Base-by-base conservation (phyloP, 495 filamentous ascomycete genomes). In the Hypomontagnella monticulosa region DNA sequence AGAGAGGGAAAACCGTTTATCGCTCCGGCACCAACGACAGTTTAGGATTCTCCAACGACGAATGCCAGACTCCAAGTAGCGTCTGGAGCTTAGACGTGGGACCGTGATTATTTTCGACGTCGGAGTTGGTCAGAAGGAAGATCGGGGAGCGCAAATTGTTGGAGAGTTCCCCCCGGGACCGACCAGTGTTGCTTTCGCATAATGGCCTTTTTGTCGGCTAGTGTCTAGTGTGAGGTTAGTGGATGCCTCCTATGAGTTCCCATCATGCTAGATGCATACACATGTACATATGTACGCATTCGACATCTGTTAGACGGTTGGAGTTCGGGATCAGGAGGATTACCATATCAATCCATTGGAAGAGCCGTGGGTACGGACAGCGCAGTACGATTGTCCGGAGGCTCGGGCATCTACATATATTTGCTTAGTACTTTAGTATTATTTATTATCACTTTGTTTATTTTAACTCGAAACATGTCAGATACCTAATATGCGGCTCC, bases 401-500 rank as follows among this genome's bases (percentile, higher is more conserved):
- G 38, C 20, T 41, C 36, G 36, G 42, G 23, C 20, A 48, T 32
- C 16, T 30, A 33, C 3, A 30, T 12, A 49, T 20, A n/a, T 49
- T 16, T 38, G 43, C 14, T 18, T 27, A 5, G 10, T 34, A 34
- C 50, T 11, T 34, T 43, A 36, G 33, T n/a, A n/a, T n/a, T n/a
- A n/a, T n/a, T n/a, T n/a, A n/a, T n/a, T n/a, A n/a, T n/a, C n/a
- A n/a, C n/a, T n/a, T n/a, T n/a, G n/a, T 40, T 61, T 27, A 12
- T 10, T 48, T 54, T 51, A 54, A 50, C 38, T 32, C 41, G 49
- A 54, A 61, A 54, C 57, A 38, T 11, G 36, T 49, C 16, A 43
- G 37, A 60, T 40, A 9, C 43, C 42, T 30, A 46, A 37, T 23
- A 6, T 3, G 23, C 20, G 32, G 52, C 44, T 23, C 46, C 43